phyloP scores from a whole-genome alignment of 148 eudicot species.

The Drosera capensis region DNA sequence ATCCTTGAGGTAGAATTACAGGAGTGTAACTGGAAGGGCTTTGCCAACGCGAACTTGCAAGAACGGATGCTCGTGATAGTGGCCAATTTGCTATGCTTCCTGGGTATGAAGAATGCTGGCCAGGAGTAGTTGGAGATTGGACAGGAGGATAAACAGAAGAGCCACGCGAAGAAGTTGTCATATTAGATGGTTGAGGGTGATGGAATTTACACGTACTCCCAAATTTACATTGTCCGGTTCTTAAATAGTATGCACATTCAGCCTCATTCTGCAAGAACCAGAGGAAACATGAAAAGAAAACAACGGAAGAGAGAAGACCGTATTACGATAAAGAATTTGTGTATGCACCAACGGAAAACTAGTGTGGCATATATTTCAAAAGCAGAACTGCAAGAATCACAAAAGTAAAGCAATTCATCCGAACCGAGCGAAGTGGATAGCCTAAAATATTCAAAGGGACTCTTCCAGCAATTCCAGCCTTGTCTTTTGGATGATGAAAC shows the following conservation, averaged over 20 bases:
- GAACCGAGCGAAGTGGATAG: constrained; percentile 92
- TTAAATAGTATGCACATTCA: constrained; percentile 83
- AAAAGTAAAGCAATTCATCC: constrained; percentile 1
- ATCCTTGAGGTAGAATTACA: constrained; percentile 67
- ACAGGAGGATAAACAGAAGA: constrained; percentile 81
- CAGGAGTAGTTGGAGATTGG: constrained; percentile 68
- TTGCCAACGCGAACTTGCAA: constrained; percentile 84
- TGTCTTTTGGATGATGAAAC: constrained; percentile 92
- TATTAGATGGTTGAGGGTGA: constrained; percentile 85
- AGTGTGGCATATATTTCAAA: background rate
- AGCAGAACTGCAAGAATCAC: background rate
- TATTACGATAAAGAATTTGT: background rate
- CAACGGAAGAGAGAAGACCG: background rate
- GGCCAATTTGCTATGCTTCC: constrained; percentile 59
- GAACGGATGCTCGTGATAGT: constrained; percentile 58
- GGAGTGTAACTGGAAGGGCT: constrained; percentile 77
- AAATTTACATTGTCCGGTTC: constrained; percentile 93
- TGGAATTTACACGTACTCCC: constrained; percentile 92
- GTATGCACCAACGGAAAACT: background rate
- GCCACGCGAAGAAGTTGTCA: constrained; percentile 58
- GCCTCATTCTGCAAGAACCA: constrained; percentile 38
- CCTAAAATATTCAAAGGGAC: constrained; percentile 74
- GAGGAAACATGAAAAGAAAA: background rate
- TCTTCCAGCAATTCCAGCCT: constrained; percentile 85
- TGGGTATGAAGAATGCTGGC: constrained; percentile 69